A percentile compares a stretch with the other conserved stretches of the same genome.
These are phyloP conservation scores for Vitis hybrid DNA, from an alignment of 177 flowering plant genomes.

Conservation along the genomic window DNA sequence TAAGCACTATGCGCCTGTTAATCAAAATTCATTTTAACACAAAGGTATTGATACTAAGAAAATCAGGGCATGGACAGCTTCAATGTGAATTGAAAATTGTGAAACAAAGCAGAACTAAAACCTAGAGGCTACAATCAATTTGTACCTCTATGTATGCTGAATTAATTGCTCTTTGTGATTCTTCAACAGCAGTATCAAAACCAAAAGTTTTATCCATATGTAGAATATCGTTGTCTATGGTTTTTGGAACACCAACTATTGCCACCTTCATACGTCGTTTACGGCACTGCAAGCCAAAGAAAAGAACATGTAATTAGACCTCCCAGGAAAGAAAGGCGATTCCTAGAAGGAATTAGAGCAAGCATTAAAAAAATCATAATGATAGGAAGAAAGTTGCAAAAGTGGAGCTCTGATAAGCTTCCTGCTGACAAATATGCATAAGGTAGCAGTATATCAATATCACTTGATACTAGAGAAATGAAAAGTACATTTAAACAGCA, in stretches of 20 bases:
- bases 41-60: not conserved
- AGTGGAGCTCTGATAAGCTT: not conserved
- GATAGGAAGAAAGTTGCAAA: not conserved
- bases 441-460: not conserved
- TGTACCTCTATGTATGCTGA: constrained; percentile 93
- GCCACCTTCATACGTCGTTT: constrained; percentile 68
- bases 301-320: constrained; percentile 11
- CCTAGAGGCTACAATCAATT: not conserved
- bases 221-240: constrained; percentile 91
- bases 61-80: not conserved
- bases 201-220: constrained; percentile 96
- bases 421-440: not conserved
- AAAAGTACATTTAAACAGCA: not conserved
- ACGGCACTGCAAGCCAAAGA: constrained; percentile 49
- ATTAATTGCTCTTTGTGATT: constrained; percentile 94
- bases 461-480: not conserved
- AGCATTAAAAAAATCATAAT: not conserved
- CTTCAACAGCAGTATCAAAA: constrained; percentile 95
- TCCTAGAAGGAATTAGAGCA: not conserved
- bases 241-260: constrained; percentile 95
- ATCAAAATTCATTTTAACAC: not conserved
- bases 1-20: constrained; percentile 93
- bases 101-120: not conserved
- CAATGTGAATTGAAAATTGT: not conserved
- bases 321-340: not conserved